Percentiles rank a stretch among this genome's conserved stretches.
phyloP scores from a whole-genome alignment of 2,329 filamentous ascomycete species.

The Fonsecaea monophora region DNA sequence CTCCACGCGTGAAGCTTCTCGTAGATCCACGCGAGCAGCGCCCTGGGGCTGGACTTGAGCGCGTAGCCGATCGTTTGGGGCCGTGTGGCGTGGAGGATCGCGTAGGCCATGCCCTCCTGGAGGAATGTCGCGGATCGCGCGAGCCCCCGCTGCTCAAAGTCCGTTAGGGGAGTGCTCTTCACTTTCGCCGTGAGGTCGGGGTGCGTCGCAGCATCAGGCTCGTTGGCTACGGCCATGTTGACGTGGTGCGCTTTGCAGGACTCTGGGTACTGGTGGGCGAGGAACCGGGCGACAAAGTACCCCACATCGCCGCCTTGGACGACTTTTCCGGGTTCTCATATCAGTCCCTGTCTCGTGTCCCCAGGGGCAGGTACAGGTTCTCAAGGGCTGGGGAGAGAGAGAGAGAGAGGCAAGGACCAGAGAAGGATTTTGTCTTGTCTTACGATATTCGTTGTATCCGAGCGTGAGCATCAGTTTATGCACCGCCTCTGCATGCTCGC shows the following conservation, averaged over 20 bases:
- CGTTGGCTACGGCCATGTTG: conserved; percentile 60
- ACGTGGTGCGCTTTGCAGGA: conserved; percentile 66
- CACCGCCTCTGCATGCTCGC: conserved; percentile 68
- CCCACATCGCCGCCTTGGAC: conserved; percentile 75
- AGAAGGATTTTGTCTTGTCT: background rate
- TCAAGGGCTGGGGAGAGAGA: no score
- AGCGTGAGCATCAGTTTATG: conserved; percentile 73
- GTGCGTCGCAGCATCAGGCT: conserved; percentile 59
- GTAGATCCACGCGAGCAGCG: conserved; percentile 76
- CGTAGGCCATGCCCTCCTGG: conserved; percentile 24
- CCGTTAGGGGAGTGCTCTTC: conserved; percentile 60
- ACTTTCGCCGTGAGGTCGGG: conserved; percentile 64
- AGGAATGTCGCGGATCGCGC: conserved; percentile 63
- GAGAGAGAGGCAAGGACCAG: background rate
- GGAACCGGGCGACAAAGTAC: conserved; percentile 66
- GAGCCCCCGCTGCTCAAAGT: conserved; percentile 59
- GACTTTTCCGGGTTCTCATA: conserved; percentile 29
- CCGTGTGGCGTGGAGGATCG: conserved; percentile 65
- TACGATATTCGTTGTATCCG: conserved; percentile 66
- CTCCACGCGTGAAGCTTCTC: conserved; percentile 82
- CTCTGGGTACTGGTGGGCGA: conserved; percentile 64
- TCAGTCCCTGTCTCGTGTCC: no score
- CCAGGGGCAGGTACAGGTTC: no score
- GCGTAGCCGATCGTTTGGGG: conserved; percentile 75
- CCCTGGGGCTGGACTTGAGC: conserved; percentile 72